Conservation (phyloP, 2,329 filamentous ascomycete species). For the Fusarium gaditjirri region DNA sequence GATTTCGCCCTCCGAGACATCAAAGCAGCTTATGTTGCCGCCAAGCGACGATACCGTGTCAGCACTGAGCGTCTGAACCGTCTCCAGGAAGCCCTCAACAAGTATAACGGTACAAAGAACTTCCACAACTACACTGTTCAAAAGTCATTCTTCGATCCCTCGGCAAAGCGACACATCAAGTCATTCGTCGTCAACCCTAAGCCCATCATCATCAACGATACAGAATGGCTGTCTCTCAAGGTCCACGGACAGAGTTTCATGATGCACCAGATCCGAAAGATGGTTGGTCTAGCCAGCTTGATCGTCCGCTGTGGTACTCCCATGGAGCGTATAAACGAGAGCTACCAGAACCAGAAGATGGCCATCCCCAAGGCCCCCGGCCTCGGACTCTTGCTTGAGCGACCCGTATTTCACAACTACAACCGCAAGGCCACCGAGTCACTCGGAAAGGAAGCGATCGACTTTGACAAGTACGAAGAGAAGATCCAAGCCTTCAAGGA, state of each 20-base stretch:
- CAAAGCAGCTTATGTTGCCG: slow-evolving; percentile 82
- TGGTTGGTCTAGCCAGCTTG: slow-evolving; percentile 93
- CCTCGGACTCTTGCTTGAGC: slow-evolving; percentile 86
- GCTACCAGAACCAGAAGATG: slow-evolving; percentile 77
- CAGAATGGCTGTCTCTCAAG: slow-evolving; percentile 94
- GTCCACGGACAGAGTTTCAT: slow-evolving; percentile 99
- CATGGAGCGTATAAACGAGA: slow-evolving; percentile 75
- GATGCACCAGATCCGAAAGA: slow-evolving; percentile 99
- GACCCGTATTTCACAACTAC: slow-evolving; percentile 91
- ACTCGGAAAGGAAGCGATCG: slow-evolving; percentile 74
- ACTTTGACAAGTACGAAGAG: slow-evolving; percentile 81
- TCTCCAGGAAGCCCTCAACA: slow-evolving; percentile 78
- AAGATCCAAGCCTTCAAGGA: slow-evolving; percentile 92
- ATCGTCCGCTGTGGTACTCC: slow-evolving; percentile 86
- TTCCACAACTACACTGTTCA: slow-evolving; percentile 99
- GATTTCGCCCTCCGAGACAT: slow-evolving; percentile 76
- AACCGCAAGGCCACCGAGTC: slow-evolving; percentile 76
- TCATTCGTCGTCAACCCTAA: slow-evolving; percentile 82
- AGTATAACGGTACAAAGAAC: slow-evolving; percentile 86
- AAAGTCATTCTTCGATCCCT: slow-evolving; percentile 83
- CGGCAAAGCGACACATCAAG: slow-evolving; percentile 90
- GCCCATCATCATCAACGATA: slow-evolving; percentile 87
- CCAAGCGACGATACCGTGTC: slow-evolving; percentile 88
- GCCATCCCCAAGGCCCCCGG: slow-evolving; percentile 95
- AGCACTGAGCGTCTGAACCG: slow-evolving; percentile 75